Conservation (phyloP, 768 basidiomycete genomes). For the Mycena galericulata region DNA sequence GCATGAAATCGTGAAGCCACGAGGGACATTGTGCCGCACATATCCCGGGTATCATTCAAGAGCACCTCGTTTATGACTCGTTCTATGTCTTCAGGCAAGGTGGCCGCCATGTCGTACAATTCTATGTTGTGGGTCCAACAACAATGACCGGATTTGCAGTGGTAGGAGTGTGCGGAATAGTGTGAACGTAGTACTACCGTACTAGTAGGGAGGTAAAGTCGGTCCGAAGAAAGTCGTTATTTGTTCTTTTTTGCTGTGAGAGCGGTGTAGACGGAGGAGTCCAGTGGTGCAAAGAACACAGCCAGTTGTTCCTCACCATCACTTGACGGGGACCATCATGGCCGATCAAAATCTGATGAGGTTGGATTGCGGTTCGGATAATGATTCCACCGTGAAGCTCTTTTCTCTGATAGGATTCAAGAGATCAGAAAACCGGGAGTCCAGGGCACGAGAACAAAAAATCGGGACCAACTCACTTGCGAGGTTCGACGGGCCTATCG, state of each 20-base stretch:
- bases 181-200: too few relatives aligned
- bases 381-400: too few relatives aligned
- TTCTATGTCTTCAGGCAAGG: conserved; percentile 13
- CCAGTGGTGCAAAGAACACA: neutral
- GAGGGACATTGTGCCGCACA: conserved; percentile 8
- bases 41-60: neutral
- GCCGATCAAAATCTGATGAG: neutral
- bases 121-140: neutral
- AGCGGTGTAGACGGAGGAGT: neutral
- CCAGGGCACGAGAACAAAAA: neutral
- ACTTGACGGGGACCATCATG: neutral
- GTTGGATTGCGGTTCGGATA: too few relatives aligned
- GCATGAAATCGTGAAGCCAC: conserved; percentile 9
- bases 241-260: neutral
- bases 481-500: neutral
- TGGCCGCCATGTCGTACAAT: neutral
- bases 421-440: neutral
- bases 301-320: neutral
- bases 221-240: too few relatives aligned
- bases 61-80: neutral
- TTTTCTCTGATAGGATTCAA: neutral
- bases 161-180: too few relatives aligned
- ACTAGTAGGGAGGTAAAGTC: too few relatives aligned
- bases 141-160: too few relatives aligned
- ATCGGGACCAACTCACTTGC: neutral